Evolutionary conservation across 345 rosid species (phyloP).

Genomic region (Citrus sinensis): DVS_A1.0 CM039166.1:11849001-11849500

Average conservation of each 20-base stretch:
- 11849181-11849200: conserved; percentile 66
- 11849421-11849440: conserved; percentile 53
- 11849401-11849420: conserved; percentile 77
- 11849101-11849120: conserved; percentile 78
- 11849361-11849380: conserved; percentile 59
- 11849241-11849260: conserved; percentile 81
- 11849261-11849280: conserved; percentile 89
- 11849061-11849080: conserved; percentile 56
- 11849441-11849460: conserved; percentile 34
- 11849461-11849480: neutral
- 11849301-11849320: conserved; percentile 45
- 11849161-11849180: conserved; percentile 73
- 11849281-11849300: conserved; percentile 84
- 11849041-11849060: conserved; percentile 52
- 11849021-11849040: conserved; percentile 47
- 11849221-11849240: conserved; percentile 92
- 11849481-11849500: conserved; percentile 23
- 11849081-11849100: conserved; percentile 59
- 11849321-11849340: conserved; percentile 78
- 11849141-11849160: conserved; percentile 89
- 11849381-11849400: conserved; percentile 76
- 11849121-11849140: conserved; percentile 93
- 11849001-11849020: conserved; percentile 43
- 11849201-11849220: conserved; percentile 76
- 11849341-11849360: conserved; percentile 89